Evolutionary conservation across 2,329 filamentous ascomycete genomes (phyloP), one percentile per base, ranked within the genome.

Genomic region (Alternaria angustiovoidea): DNA sequence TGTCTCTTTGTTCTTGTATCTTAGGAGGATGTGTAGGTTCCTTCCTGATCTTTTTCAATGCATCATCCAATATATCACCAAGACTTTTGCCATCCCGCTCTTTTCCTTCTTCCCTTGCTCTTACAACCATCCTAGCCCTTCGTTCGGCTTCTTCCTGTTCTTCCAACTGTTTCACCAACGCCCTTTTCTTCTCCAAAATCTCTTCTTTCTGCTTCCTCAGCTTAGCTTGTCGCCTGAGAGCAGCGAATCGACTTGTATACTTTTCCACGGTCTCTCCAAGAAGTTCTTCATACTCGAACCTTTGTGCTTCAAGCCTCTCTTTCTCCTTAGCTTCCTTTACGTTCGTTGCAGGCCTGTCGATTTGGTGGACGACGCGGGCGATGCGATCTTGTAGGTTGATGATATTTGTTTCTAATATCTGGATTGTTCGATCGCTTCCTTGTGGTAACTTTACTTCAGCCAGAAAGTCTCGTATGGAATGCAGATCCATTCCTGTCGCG

Each of bases 21-120:
- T 41, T 38, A 12, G 38, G 18, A 11, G 51, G 30, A 24, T 34
- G 30, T 22, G 14, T 34, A 20, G 46, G 46, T 34, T n/a, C 14
- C 46, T 22, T 48, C 30, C 34, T 36, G 1, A 42, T n/a, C 34
- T 20, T 57, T 4, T 5, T 2, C 16, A 64, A 3, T 3, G 61
- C 61, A 12, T 59, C 22, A 20, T 56, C 32, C 2, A 64, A 30
- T 8, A 64, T 49, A 8, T 48, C 34, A 26, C 55, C 54, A 16
- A 64, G 22, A 26, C 32, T 32, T 6, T 39, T 7, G 3, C 8
- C 7, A 1, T 36, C 14, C 20, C 4, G 18, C 7, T 16, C 9
- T 9, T 48, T 28, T 12, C 11, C n/a, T 5, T 20, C 18, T 12
- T 34, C n/a, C 2, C 30, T 28, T 12, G 28, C 4, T 20, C 16